phyloP scores from a whole-genome alignment of 192 early-diverging fungal species.

The Rhizophagus prolifer region DNA sequence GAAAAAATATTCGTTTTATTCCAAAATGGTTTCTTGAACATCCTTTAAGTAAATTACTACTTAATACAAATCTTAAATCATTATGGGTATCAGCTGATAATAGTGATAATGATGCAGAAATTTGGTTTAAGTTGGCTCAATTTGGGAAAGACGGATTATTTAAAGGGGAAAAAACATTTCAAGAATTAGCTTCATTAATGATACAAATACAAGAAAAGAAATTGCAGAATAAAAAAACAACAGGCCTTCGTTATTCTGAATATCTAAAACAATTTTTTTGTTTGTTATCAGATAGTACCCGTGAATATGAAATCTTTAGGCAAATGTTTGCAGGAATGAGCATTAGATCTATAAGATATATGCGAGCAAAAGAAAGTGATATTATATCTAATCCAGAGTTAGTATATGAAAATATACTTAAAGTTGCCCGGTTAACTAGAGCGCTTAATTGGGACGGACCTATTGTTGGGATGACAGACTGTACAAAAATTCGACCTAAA shows the following conservation, averaged over 20 bases:
- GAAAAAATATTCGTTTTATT: background rate
- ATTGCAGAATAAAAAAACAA: background rate
- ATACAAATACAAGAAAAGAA: background rate
- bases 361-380: background rate
- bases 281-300: background rate
- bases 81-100: background rate
- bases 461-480: background rate
- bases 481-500: background rate
- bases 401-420: background rate
- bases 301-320: background rate
- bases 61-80: background rate
- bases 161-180: background rate
- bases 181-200: background rate
- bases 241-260: background rate
- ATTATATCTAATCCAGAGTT: background rate
- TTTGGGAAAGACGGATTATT: background rate
- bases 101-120: background rate
- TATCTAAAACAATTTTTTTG: background rate
- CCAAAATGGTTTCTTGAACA: background rate
- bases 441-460: background rate
- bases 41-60: background rate
- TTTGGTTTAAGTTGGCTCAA: background rate
- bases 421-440: background rate
- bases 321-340: background rate
- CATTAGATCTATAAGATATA: background rate